A percentile compares a stretch with the other conserved stretches of the same genome.
These are phyloP conservation scores for Fusarium guadeloupense DNA, from an alignment of 2,329 filamentous ascomycete species.

Conservation along the genomic window DNA sequence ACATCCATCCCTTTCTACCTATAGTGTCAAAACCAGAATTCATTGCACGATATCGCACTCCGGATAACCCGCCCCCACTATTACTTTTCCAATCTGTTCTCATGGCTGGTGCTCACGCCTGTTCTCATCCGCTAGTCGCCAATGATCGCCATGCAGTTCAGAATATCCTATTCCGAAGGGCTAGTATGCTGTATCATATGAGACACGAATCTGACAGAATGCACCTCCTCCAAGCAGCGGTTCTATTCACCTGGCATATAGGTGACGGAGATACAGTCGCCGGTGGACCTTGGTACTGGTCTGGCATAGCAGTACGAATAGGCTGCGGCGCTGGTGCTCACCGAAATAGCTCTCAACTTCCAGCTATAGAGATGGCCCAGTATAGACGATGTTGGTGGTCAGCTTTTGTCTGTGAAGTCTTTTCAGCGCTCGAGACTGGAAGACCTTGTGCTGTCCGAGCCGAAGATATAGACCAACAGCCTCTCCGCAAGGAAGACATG, in stretches of 20 bases:
- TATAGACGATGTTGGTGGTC: constrained; percentile 42
- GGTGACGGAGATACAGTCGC: constrained; percentile 38
- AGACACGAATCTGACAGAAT: constrained; percentile 39
- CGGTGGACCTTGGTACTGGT: constrained; percentile 41
- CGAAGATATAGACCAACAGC: constrained; percentile 39
- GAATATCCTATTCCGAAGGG: constrained; percentile 37
- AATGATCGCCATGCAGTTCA: constrained; percentile 41
- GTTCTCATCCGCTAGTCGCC: constrained; percentile 36
- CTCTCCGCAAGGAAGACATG: constrained; percentile 34
- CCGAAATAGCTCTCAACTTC: constrained; percentile 32
- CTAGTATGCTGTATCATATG: constrained; percentile 42
- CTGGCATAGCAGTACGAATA: constrained; percentile 38
- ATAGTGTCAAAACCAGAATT: constrained; percentile 40
- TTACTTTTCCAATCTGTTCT: constrained; percentile 37
- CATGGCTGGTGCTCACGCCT: constrained; percentile 40
- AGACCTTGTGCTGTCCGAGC: constrained; percentile 37
- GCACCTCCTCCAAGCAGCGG: constrained; percentile 39
- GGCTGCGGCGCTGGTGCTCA: constrained; percentile 35
- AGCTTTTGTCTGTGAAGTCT: constrained; percentile 38
- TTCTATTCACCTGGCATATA: constrained; percentile 39
- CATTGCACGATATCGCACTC: constrained; percentile 32
- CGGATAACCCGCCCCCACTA: constrained; percentile 34
- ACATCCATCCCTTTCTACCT: constrained; percentile 39
- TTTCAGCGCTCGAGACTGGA: constrained; percentile 35
- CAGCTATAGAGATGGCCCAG: constrained; percentile 35